Evolutionary conservation across 371 early-diverging fungal genomes (phyloP).

Genomic region (Polyrhizophydium stewartii): DNA sequence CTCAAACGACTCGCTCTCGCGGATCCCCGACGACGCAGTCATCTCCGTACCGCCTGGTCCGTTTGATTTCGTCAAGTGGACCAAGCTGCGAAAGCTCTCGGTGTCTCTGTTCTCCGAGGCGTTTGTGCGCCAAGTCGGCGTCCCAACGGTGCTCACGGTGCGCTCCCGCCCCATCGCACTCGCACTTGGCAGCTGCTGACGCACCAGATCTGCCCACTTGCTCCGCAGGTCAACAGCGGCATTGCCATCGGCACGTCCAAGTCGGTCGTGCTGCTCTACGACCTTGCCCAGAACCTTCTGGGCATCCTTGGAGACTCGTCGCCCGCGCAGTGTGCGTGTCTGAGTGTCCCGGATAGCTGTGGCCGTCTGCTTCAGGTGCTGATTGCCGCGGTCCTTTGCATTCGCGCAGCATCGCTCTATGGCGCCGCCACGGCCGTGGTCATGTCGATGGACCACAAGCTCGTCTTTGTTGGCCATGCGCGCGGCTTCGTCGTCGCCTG

Average conservation of each 20-base stretch:
- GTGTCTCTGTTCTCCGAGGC: slow-evolving; percentile 61
- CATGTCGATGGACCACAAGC: slow-evolving; percentile 64
- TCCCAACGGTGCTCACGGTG: slow-evolving; percentile 57
- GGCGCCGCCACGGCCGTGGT: slow-evolving; percentile 72
- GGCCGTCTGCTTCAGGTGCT: no score
- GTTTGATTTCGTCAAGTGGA: slow-evolving; percentile 70
- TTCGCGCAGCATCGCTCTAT: slow-evolving; percentile 53
- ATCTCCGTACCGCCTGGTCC: slow-evolving; percentile 20
- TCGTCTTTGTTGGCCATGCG: slow-evolving; percentile 67
- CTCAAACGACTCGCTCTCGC: not conserved
- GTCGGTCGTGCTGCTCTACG: slow-evolving; percentile 67
- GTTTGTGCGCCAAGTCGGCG: slow-evolving; percentile 51
- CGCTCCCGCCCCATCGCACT: slow-evolving; percentile 14
- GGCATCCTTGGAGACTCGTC: slow-evolving; percentile 55
- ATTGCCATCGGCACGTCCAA: slow-evolving; percentile 75
- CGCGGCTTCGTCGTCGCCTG: slow-evolving; percentile 69
- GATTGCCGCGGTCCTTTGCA: slow-evolving; percentile 14
- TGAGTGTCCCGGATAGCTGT: no score
- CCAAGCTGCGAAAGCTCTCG: slow-evolving; percentile 60
- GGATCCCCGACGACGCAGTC: not conserved
- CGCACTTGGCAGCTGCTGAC: slow-evolving; percentile 17
- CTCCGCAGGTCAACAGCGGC: slow-evolving; percentile 44
- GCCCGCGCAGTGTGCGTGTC: no score
- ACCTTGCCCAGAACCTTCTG: slow-evolving; percentile 61
- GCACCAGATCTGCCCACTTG: no score